Percentiles rank a stretch among this genome's conserved stretches.
These are phyloP conservation scores for Cucurbita moschata DNA, from an alignment of 306 rosid genomes.

Conservation along the genomic window DNA sequence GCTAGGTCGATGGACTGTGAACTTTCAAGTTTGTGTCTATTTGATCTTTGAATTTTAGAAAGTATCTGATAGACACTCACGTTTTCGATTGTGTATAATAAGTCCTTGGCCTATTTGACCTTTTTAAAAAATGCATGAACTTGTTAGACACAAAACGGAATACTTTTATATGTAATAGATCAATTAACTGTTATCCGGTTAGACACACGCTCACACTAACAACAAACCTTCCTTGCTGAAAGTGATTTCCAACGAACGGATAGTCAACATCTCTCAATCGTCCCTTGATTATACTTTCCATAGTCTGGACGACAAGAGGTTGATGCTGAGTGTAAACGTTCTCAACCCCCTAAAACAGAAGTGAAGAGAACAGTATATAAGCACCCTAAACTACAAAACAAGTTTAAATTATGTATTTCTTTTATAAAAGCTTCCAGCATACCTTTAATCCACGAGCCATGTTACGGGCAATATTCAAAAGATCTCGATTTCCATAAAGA, in stretches of 20 bases:
- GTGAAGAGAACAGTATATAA: conserved; percentile 8
- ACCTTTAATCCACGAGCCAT: conserved; percentile 98
- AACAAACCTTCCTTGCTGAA: conserved; percentile 92
- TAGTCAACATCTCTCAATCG: conserved; percentile 87
- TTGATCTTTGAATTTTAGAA: no score
- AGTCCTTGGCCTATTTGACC: not conserved
- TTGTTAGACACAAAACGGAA: not conserved
- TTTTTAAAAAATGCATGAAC: no score
- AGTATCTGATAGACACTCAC: no score
- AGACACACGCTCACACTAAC: conserved; percentile 1
- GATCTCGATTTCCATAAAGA: conserved; percentile 80
- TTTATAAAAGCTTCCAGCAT: conserved; percentile 10
- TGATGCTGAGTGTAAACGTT: conserved; percentile 92
- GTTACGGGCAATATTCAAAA: conserved; percentile 87
- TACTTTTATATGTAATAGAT: no score
- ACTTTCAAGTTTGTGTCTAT: not conserved
- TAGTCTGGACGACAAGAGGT: conserved; percentile 73
- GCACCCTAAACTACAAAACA: conserved; percentile 13
- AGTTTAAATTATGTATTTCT: conserved; percentile 7
- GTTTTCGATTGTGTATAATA: not conserved
- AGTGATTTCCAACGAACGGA: conserved; percentile 80
- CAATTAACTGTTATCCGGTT: no score
- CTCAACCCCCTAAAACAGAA: conserved; percentile 64
- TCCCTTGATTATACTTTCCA: conserved; percentile 89
- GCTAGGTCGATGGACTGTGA: no score